Base-by-base conservation (phyloP, 1,284 basidiomycete genomes). In the Sphagnurus paluster region DNA sequence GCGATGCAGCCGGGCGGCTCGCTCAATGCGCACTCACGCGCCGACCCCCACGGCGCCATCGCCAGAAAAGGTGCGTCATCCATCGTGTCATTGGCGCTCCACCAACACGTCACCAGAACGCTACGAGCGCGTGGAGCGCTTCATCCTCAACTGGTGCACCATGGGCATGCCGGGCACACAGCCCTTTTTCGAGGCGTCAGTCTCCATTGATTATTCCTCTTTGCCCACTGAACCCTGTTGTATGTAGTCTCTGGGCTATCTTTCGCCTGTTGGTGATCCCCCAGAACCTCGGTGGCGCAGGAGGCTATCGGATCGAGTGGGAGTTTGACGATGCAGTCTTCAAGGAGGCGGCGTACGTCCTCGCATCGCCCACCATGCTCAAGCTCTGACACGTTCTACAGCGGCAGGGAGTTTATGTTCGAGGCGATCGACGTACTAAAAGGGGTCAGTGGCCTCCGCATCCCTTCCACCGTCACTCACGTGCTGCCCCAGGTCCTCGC, bases 251-350 rank as follows among this genome's bases (percentile, higher is more conserved):
- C 24, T 90, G 85, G 84, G 84, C 81, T 21, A 67, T 85, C 56
- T 77, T 90, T 74, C 75, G 87, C 55, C 67, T 90, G 23, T 85
- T 88, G 60, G 77, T 80, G 17, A 72, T 90, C 35, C 84, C 87
- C 46, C 77, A 83, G 58, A 72, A 78, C 38, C 71, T 87, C 32
- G 87, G 87, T 42, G 88, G 88, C 48, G 84, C 87, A 41, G 87
- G 86, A 35, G 64, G 64, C 39, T 71, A 71, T 57, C 72, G 74
- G 57, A 80, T 90, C 48, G 75, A 84, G 62, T 90, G 87, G 87
- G 84, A 88, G 67, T 72, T 90, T 29, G 88, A 90, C 62, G 87
- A 90, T 67, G 87, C 87, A 25, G 85, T 90, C 23, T 87, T 90
- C 68, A 87, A 87, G 60, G 87, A 90, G 66, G 77, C 87, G 56